Evolutionary conservation across 306 rosid species (phyloP).

Genomic region (Citrullus colocynthis): DNA sequence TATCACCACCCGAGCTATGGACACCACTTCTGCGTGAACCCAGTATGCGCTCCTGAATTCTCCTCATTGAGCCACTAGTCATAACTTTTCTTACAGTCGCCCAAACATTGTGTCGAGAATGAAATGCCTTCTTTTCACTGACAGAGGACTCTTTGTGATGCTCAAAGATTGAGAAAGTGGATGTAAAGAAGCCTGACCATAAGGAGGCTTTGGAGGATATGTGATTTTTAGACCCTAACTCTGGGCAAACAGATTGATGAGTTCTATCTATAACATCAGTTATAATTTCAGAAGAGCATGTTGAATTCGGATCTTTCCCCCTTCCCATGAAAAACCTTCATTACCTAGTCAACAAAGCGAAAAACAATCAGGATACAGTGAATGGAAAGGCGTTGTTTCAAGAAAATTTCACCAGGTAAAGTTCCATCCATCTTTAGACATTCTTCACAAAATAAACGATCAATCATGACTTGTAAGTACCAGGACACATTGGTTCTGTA

Average conservation of each 20-base stretch:
- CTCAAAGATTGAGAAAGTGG: constrained; percentile 64
- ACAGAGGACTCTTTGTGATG: constrained; percentile 46
- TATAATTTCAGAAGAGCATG: constrained; percentile 43
- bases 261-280: constrained; percentile 37
- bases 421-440: not conserved
- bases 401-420: not conserved
- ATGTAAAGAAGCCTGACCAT: constrained; percentile 73
- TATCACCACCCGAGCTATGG: constrained; percentile 60
- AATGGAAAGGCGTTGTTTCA: not conserved
- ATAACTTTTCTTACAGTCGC: constrained; percentile 63
- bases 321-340: constrained; percentile 53
- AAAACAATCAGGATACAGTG: constrained; percentile 6
- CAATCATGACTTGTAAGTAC: not conserved
- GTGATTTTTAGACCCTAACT: constrained; percentile 38
- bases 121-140: constrained; percentile 60
- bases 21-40: constrained; percentile 60
- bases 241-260: constrained; percentile 30
- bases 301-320: constrained; percentile 45
- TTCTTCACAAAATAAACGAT: not conserved
- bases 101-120: constrained; percentile 64
- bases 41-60: constrained; percentile 67
- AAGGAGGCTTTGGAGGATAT: constrained; percentile 51
- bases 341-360: constrained; percentile 43
- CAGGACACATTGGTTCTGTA: not conserved
- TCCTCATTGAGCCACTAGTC: constrained; percentile 65